Percentiles rank a stretch among this genome's conserved stretches.
phyloP scores from a whole-genome alignment of 169 alveolate species.

The Cryptosporidium ubiquitum region DNA sequence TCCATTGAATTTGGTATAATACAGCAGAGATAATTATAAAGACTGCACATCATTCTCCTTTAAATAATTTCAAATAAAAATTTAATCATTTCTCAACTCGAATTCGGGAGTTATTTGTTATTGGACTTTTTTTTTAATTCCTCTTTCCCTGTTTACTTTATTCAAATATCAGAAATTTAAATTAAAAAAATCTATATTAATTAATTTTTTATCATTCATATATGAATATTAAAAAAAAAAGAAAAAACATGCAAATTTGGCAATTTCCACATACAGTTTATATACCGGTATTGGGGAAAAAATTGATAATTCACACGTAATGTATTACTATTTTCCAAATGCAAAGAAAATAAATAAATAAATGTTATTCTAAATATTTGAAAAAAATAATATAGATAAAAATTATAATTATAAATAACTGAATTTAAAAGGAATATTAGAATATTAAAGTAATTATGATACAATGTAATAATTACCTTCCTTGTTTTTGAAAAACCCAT shows the following conservation, averaged over 20 bases:
- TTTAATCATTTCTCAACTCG: neutral
- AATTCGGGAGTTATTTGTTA: neutral
- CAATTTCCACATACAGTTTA: neutral
- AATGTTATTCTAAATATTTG: neutral
- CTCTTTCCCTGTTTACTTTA: neutral
- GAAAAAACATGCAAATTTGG: neutral
- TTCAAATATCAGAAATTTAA: neutral
- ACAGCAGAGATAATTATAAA: neutral
- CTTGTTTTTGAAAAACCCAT: conserved; percentile 92
- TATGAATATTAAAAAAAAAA: neutral
- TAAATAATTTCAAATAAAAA: neutral
- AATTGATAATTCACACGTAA: neutral
- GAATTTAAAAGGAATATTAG: neutral
- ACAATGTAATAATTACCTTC: conserved; percentile 1
- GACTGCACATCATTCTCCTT: neutral
- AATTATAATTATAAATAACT: neutral
- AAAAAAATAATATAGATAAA: neutral
- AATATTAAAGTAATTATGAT: neutral
- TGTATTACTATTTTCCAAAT: neutral
- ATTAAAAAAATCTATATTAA: neutral
- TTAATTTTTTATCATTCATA: neutral
- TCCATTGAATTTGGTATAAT: neutral
- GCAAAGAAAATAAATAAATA: neutral
- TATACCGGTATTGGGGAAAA: neutral
- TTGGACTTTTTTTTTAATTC: neutral